Base-by-base conservation (phyloP, 345 rosid species). In the Cardamine occulta region DNA sequence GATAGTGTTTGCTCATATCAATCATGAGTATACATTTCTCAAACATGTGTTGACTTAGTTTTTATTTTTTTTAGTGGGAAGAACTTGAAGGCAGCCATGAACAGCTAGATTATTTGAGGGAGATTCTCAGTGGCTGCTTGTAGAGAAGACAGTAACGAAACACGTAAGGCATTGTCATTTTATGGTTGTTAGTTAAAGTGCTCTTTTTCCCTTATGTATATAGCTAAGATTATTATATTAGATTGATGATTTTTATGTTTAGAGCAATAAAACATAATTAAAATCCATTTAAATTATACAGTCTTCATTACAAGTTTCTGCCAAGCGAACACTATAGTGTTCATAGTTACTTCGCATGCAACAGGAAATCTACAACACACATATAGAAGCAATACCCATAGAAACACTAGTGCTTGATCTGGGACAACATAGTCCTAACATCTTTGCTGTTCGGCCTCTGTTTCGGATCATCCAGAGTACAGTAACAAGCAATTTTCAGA, bases 381-480 rank as follows among this genome's bases (percentile, higher is more conserved):
- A 23, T 28, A 24, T 49, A 52, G 14, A 66, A 42, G 69, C 51
- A 78, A 6, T 19, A 72, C 31, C 35, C 23, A 52, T 66, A 6
- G 39, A 61, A 5, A 59, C 18, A 66, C 73, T 82, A 78, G 56
- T 75, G 79, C 66, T 81, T 80, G 74, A 90, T 86, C 66, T 90
- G 96, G 42, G 83, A 63, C 77, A 92, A 51, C 97, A 95, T 92
- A 70, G 86, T 85, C 78, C 88, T 75, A 40, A 80, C 91, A 54
- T 92, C 90, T 82, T 85, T 95, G 63, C 96, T 90, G 81, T 85
- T 84, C 4, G 97, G 99, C 83, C 99, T 91, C 64, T 90, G 84
- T 82, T 88, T 90, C 1, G 97, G 91, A 56, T 90, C 83, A 19
- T 92, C 97, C 74, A 80, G 6, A 44, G 97, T 92, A 82, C 93